Conservation (phyloP, 768 basidiomycete species). For the Kwoniella pini region DNA sequence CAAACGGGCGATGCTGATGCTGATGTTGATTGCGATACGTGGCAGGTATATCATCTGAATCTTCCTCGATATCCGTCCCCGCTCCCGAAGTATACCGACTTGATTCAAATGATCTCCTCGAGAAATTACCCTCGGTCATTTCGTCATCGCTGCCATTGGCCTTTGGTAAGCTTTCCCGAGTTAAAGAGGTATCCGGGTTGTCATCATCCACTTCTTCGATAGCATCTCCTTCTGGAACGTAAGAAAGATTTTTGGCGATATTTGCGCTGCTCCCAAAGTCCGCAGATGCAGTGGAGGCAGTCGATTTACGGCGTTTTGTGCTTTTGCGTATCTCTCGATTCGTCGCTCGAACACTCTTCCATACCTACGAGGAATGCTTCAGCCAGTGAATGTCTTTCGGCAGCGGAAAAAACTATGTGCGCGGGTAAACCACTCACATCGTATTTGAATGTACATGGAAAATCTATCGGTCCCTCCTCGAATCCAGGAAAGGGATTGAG, state of each 20-base stretch:
- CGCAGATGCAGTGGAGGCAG: constrained; percentile 8
- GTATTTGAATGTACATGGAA: constrained; percentile 93
- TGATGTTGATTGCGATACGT: constrained; percentile 12
- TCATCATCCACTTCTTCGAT: constrained; percentile 43
- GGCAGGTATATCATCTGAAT: constrained; percentile 10
- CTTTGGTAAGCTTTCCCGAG: background rate
- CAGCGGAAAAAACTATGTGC: too few relatives aligned
- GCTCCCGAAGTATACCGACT: constrained; percentile 31
- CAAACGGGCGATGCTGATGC: constrained; percentile 39
- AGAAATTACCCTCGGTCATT: constrained; percentile 58
- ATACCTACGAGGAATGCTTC: constrained; percentile 21
- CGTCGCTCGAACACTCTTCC: constrained; percentile 51
- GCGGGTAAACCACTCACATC: constrained; percentile 60
- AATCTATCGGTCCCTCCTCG: constrained; percentile 73
- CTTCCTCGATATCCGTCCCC: constrained; percentile 38
- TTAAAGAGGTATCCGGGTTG: constrained; percentile 51
- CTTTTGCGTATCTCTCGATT: constrained; percentile 40
- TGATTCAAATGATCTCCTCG: constrained; percentile 61
- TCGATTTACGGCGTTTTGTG: constrained; percentile 24
- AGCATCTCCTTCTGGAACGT: constrained; percentile 35
- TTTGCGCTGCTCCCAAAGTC: background rate
- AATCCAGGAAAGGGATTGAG: constrained; percentile 71
- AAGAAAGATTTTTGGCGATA: constrained; percentile 18
- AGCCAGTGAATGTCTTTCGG: background rate
- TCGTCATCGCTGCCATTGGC: constrained; percentile 53